Evolutionary conservation across 306 rosid species (phyloP).

Genomic region (Pyrus communis): DNA sequence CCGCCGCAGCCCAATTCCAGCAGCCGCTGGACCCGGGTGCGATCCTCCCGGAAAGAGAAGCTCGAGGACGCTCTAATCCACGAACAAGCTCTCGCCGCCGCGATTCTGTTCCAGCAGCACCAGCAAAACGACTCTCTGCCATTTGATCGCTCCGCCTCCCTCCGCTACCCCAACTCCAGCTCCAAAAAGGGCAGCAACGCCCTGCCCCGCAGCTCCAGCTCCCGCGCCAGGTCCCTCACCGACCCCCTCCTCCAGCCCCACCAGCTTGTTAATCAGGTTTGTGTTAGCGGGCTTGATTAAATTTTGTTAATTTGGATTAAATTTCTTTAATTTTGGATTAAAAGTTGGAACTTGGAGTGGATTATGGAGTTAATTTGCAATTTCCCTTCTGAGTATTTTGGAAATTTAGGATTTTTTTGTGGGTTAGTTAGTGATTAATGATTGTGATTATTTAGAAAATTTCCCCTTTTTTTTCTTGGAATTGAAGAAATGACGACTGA

Average conservation of each 20-base stretch:
- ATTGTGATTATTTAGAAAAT: neutral
- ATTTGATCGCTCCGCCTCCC: constrained; percentile 77
- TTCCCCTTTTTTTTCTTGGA: neutral
- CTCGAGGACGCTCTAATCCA: constrained; percentile 50
- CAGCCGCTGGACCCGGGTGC: constrained; percentile 46
- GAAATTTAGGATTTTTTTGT: neutral
- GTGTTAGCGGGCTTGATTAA: neutral
- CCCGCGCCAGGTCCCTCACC: constrained; percentile 78
- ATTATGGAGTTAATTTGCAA: neutral
- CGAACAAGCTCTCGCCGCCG: constrained; percentile 86
- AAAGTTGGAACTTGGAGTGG: neutral
- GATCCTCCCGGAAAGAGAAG: constrained; percentile 50
- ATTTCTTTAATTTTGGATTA: neutral
- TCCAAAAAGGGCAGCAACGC: constrained; percentile 42
- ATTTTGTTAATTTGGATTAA: neutral
- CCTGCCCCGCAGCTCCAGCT: constrained; percentile 79
- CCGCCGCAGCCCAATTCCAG: constrained; percentile 28
- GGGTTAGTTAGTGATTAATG: neutral
- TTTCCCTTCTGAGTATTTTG: neutral
- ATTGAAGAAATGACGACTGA: neutral
- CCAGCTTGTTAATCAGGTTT: constrained; percentile 75
- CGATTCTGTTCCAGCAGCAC: constrained; percentile 65
- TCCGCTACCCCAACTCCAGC: constrained; percentile 55
- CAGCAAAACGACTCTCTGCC: constrained; percentile 38
- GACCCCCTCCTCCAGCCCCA: constrained; percentile 93